Evolutionary conservation across 805 yeast species (phyloP), one percentile per base, ranked within the genome.

Genomic region (Wickerhamomyces mucosus): DNA sequence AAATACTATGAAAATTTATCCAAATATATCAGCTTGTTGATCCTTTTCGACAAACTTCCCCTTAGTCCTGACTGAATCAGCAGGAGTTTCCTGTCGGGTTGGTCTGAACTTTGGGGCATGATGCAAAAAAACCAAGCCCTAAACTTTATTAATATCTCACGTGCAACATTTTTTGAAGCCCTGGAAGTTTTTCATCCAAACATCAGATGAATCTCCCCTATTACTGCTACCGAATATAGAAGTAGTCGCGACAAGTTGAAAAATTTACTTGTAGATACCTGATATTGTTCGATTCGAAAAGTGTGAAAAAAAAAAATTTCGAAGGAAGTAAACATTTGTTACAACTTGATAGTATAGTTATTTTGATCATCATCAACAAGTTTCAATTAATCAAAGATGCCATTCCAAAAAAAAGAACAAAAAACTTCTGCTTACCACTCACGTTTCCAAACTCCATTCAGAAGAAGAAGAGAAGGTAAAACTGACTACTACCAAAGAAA

Each of bases 401-500:
- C 74, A 57, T 84, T 84, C 85, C 67, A 66, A 58, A 74, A 72
- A 60, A 56, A 17, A 26, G 28, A 26, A 26, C 19, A 16, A 11
- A 26, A 86, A 78, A 69, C 75, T 63, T 78, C 94, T 60, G 89
- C 96, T 53, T 92, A 92, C 89, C 84, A 77, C 77, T 86, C 96
- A 63, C 88, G 98, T 69, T 92, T 78, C 95, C 98, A 92, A 77
- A 92, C 98, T 67, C 96, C 97, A 51, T 92, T 88, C 95, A 86
- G 98, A 72, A 88, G 98, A 79, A 84, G 98, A 82, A 84, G 94
- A 67, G 96, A 92, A 75, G 98, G 98, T 75, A 92, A 92, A 79
- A 92, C 98, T 64, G 98, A 92, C 69, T 92, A 88, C 94, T 92
- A 88, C 79, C 96, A 92, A 69, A 88, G 98, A 80, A 92, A 92